phyloP scores from a whole-genome alignment of 495 filamentous ascomycete species.

The Aspergillus funiculosus region DNA sequence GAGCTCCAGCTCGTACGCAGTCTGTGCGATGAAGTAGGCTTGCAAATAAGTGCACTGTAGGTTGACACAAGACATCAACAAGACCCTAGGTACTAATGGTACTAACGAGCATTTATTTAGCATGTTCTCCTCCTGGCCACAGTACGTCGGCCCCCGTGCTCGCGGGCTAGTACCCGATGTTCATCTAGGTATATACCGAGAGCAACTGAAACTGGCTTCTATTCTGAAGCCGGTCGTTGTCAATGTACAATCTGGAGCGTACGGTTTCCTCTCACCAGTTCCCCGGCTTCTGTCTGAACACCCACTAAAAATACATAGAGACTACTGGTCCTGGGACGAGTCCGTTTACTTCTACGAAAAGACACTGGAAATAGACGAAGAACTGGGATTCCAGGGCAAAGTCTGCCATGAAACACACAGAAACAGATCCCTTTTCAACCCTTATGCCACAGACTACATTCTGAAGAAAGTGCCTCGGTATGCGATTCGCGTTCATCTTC shows the following conservation, averaged over 20 bases:
- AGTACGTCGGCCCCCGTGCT: conserved; percentile 20
- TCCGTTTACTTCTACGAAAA: conserved; percentile 24
- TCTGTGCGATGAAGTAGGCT: conserved; percentile 18
- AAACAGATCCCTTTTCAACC: conserved; percentile 26
- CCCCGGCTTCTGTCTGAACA: not conserved
- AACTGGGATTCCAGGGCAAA: conserved; percentile 20
- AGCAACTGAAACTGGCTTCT: conserved; percentile 12
- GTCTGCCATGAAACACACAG: conserved; percentile 28
- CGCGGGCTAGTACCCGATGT: conserved; percentile 15
- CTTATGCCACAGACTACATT: conserved; percentile 18
- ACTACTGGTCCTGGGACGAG: conserved; percentile 24
- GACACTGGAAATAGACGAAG: conserved; percentile 20
- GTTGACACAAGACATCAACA: not conserved
- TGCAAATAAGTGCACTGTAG: conserved; percentile 23
- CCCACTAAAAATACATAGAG: conserved; percentile 13
- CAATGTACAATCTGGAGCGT: conserved; percentile 28
- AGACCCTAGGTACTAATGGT: not conserved
- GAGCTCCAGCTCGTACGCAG: conserved; percentile 17
- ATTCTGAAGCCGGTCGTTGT: conserved; percentile 14
- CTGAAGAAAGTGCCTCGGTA: conserved; percentile 24
- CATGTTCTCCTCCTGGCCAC: conserved; percentile 20
- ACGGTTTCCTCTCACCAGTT: not conserved
- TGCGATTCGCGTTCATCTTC: too few relatives aligned
- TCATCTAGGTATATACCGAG: conserved; percentile 20
- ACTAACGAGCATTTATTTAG: conserved; percentile 6